Conservation (phyloP, 768 basidiomycete genomes). For the Suillus plorans region DNA sequence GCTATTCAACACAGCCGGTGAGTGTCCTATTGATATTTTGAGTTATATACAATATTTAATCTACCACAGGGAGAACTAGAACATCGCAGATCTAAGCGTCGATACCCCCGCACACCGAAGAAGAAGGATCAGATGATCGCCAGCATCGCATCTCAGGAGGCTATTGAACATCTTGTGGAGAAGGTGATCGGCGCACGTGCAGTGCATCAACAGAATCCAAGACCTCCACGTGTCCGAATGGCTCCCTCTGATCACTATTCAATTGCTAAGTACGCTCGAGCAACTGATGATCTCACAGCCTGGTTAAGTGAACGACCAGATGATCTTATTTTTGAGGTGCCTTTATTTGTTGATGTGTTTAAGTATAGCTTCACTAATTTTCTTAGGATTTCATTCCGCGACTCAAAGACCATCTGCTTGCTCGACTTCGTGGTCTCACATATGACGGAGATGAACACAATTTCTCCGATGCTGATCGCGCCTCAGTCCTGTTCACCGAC, state of each 20-base stretch:
- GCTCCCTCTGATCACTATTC: constrained; percentile 14
- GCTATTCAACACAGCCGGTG: too few relatives aligned
- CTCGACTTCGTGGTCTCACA: neutral
- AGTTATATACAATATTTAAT: too few relatives aligned
- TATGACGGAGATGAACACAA: constrained; percentile 15
- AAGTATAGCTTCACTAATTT: neutral
- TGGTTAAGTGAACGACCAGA: constrained; percentile 4
- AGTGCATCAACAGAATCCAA: neutral
- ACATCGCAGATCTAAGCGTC: constrained; percentile 34
- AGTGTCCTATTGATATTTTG: too few relatives aligned
- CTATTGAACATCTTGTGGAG: constrained; percentile 16
- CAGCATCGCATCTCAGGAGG: constrained; percentile 29
- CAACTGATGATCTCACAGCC: constrained; percentile 14
- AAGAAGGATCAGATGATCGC: constrained; percentile 17
- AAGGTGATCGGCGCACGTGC: constrained; percentile 13
- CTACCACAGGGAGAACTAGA: constrained; percentile 36
- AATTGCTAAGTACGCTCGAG: constrained; percentile 17
- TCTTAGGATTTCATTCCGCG: constrained; percentile 30
- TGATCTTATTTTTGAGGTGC: constrained; percentile 27
- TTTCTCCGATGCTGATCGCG: constrained; percentile 23
- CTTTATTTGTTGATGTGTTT: neutral
- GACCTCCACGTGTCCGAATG: neutral
- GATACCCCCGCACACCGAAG: constrained; percentile 37
- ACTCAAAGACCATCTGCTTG: constrained; percentile 14
- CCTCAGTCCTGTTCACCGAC: constrained; percentile 20